Conservation (phyloP, 768 basidiomycete genomes). For the Leucocoprinus leucothites region DNA sequence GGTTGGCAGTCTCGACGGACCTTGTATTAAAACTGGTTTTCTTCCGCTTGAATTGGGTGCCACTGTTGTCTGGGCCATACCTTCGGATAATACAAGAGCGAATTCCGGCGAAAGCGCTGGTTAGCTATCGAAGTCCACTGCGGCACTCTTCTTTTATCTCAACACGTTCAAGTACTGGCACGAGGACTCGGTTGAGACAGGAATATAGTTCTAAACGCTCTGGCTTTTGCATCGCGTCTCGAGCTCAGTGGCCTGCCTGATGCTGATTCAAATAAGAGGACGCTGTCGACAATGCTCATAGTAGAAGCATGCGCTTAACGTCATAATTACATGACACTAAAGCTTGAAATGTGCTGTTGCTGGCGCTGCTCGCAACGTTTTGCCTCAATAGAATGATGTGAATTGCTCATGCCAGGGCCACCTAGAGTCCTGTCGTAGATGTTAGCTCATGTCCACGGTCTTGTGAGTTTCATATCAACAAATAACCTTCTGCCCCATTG, state of each 20-base stretch:
- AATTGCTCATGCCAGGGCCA: neutral
- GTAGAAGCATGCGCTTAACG: neutral
- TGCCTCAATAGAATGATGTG: neutral
- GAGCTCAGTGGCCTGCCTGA: neutral
- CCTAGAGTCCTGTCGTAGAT: neutral
- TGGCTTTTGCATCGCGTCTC: neutral
- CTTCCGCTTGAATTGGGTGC: no score
- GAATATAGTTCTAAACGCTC: neutral
- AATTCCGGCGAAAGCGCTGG: slow-evolving; percentile 8
- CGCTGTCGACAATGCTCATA: neutral
- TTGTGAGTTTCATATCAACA: slow-evolving; percentile 3
- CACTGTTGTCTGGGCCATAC: no score
- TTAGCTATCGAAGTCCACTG: neutral
- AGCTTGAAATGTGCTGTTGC: neutral
- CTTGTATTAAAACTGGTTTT: no score
- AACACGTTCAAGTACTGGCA: neutral
- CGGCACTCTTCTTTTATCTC: neutral
- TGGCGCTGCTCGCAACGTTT: neutral
- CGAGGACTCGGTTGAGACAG: neutral
- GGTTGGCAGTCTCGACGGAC: no score
- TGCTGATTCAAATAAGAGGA: neutral
- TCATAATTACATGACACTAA: neutral
- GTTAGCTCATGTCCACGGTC: neutral
- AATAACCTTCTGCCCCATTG: neutral
- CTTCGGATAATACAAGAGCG: neutral